Conservation (phyloP, 345 rosid genomes). For the Populus deltoides region DNA sequence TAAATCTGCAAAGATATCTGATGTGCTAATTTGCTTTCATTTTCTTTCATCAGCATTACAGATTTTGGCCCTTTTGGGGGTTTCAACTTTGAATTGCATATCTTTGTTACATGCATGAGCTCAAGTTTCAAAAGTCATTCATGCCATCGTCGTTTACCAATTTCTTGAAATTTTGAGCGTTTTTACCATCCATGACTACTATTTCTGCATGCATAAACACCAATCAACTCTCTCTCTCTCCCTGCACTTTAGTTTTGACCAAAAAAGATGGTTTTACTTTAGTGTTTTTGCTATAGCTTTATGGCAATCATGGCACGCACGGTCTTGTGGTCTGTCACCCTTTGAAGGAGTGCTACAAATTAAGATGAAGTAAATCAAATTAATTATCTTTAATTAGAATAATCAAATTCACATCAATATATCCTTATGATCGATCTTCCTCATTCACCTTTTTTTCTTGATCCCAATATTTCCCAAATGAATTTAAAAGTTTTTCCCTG, state of each 20-base stretch:
- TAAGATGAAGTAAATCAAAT: background rate
- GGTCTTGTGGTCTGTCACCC: slow-evolving; percentile 10
- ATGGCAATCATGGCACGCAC: slow-evolving; percentile 25
- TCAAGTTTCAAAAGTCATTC: slow-evolving; percentile 15
- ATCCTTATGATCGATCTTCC: background rate
- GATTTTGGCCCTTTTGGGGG: background rate
- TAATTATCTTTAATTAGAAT: too few relatives aligned
- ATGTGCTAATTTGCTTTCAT: slow-evolving; percentile 21
- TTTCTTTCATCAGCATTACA: slow-evolving; percentile 3
- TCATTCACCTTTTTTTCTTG: background rate
- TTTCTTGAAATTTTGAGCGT: slow-evolving; percentile 29
- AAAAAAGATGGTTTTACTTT: slow-evolving; percentile 24
- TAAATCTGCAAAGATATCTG: slow-evolving; percentile 41
- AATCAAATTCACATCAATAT: too few relatives aligned
- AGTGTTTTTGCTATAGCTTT: slow-evolving; percentile 25
- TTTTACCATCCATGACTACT: slow-evolving; percentile 4
- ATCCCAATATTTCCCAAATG: background rate
- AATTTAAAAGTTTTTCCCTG: background rate
- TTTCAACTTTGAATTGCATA: slow-evolving; percentile 13
- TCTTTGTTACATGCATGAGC: slow-evolving; percentile 34
- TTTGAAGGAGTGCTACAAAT: background rate
- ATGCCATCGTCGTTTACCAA: slow-evolving; percentile 3
- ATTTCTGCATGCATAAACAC: slow-evolving; percentile 37
- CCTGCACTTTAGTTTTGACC: slow-evolving; percentile 28
- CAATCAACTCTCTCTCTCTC: slow-evolving; percentile 21